phyloP scores from a whole-genome alignment of 495 filamentous ascomycete genomes.

The Neurospora tetraspora region DNA sequence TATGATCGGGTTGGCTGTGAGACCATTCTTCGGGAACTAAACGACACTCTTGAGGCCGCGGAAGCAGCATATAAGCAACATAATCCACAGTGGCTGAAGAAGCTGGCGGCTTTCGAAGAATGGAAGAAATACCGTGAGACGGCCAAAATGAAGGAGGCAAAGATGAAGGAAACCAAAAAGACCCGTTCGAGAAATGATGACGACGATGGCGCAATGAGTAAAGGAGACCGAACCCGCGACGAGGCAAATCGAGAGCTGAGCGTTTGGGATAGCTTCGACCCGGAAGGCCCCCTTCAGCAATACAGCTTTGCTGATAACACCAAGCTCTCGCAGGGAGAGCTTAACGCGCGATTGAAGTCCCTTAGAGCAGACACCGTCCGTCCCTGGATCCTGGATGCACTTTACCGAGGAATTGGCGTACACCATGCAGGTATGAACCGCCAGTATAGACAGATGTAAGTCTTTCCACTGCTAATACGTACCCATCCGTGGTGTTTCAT shows the following conservation, averaged over 20 bases:
- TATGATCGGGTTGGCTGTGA: conserved; percentile 60
- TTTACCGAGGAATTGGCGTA: conserved; percentile 59
- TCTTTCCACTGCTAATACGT: neutral
- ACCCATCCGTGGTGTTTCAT: neutral
- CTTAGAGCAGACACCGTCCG: conserved; percentile 36
- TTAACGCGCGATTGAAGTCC: conserved; percentile 36
- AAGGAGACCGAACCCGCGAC: conserved; percentile 28
- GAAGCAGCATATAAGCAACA: conserved; percentile 48
- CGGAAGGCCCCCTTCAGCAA: conserved; percentile 46
- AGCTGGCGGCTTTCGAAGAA: conserved; percentile 40
- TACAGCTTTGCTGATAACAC: conserved; percentile 58
- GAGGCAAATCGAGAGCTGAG: conserved; percentile 36
- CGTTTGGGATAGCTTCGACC: conserved; percentile 52
- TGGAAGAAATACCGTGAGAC: conserved; percentile 36
- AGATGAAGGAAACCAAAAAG: conserved; percentile 23
- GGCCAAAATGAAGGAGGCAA: conserved; percentile 22
- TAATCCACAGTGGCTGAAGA: conserved; percentile 48
- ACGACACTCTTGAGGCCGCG: conserved; percentile 37
- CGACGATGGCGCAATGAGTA: conserved; percentile 3
- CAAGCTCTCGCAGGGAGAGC: conserved; percentile 41
- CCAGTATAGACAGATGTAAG: conserved; percentile 52
- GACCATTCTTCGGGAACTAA: conserved; percentile 35
- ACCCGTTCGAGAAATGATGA: conserved; percentile 19
- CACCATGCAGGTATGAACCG: conserved; percentile 75
- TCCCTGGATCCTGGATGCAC: conserved; percentile 38